Conservation (phyloP, 2,329 filamentous ascomycete genomes). For the Arthrobotrys sinensis region DNA sequence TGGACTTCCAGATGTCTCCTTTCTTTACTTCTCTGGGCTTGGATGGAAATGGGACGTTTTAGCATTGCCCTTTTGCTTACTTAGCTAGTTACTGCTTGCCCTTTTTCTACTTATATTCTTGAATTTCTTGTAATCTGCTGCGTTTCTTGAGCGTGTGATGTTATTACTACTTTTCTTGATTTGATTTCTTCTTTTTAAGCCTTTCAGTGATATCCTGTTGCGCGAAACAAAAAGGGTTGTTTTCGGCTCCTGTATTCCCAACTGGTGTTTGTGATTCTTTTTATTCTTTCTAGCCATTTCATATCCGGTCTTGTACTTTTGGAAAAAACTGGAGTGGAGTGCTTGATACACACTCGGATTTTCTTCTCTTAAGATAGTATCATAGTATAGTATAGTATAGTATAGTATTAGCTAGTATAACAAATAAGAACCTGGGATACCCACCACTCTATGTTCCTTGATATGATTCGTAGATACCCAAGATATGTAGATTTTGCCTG, state of each 20-base stretch:
- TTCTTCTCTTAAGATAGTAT: slow-evolving; percentile 21
- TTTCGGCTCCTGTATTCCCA: slow-evolving; percentile 28
- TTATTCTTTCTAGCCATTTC: slow-evolving; percentile 10
- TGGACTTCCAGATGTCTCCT: background rate
- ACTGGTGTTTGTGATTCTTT: slow-evolving; percentile 39
- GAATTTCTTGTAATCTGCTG: slow-evolving; percentile 30
- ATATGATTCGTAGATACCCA: background rate
- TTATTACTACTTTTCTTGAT: slow-evolving; percentile 6
- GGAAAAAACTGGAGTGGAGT: slow-evolving; percentile 9
- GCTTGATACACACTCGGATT: background rate
- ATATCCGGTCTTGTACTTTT: slow-evolving; percentile 9
- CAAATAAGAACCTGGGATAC: slow-evolving; percentile 31
- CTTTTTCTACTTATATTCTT: background rate
- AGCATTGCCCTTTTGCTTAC: slow-evolving; percentile 6
- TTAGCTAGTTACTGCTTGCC: slow-evolving; percentile 22
- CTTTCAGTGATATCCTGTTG: slow-evolving; percentile 48
- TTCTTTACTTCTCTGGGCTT: slow-evolving; percentile 22
- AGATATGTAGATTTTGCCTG: background rate
- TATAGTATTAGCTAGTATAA: slow-evolving; percentile 50
- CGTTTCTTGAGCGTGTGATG: slow-evolving; percentile 47
- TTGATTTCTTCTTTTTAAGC: slow-evolving; percentile 17
- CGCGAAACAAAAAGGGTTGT: slow-evolving; percentile 8
- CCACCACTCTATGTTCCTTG: background rate
- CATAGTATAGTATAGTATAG: slow-evolving; percentile 51
- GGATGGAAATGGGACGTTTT: slow-evolving; percentile 4